Conservation (phyloP, 2,329 filamentous ascomycete species). For the Fusarium metavorans region DNA sequence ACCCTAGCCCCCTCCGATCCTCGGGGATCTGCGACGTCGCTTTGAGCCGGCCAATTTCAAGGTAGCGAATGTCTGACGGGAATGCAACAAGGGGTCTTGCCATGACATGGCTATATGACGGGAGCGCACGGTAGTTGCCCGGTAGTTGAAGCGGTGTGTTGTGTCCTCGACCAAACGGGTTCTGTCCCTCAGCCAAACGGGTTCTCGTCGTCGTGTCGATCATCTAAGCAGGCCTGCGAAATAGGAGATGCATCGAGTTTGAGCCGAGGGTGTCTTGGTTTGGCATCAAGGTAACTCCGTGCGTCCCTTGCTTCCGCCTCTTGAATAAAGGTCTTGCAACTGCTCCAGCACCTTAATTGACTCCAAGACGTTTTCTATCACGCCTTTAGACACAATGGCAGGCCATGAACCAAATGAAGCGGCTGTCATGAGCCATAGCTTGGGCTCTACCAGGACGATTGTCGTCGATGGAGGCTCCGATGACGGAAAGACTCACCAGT, state of each 20-base stretch:
- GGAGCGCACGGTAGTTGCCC: conserved; percentile 6
- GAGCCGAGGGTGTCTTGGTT: background rate
- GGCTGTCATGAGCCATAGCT: conserved; percentile 14
- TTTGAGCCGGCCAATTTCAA: background rate
- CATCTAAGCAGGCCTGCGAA: background rate
- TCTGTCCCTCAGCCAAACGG: conserved; percentile 20
- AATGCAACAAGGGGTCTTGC: background rate
- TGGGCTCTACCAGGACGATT: conserved; percentile 9
- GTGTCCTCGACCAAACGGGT: conserved; percentile 20
- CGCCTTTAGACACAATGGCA: background rate
- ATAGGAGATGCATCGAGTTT: background rate
- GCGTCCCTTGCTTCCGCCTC: no score
- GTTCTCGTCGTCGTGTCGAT: conserved; percentile 27
- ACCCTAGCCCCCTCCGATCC: background rate
- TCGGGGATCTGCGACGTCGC: background rate
- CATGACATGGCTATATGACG: background rate
- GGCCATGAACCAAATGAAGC: background rate
- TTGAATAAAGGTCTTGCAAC: conserved; percentile 5
- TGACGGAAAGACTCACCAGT: conserved; percentile 47
- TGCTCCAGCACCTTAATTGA: background rate
- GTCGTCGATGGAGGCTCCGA: conserved; percentile 27
- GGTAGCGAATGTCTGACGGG: background rate
- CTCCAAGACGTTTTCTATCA: background rate
- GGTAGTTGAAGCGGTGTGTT: conserved; percentile 14
- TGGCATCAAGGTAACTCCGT: background rate